These are phyloP conservation scores for Peziza echinospora DNA, from an alignment of 495 filamentous ascomycete species.

Conservation along the genomic window DNA sequence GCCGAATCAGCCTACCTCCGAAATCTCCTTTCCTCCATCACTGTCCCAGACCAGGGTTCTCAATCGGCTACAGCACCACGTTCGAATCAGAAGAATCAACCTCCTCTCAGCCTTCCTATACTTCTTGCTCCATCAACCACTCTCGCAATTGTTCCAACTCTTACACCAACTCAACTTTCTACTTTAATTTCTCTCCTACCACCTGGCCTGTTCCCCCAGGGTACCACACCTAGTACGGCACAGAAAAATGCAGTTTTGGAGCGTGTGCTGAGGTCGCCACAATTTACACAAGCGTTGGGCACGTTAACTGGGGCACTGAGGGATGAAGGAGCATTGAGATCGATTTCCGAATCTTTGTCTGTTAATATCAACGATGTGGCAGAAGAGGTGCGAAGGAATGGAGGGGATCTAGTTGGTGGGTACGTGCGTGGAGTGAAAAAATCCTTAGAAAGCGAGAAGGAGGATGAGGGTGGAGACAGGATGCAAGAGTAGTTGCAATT, in stretches of 20 bases:
- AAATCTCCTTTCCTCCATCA: constrained; percentile 2
- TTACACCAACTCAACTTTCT: constrained; percentile 50
- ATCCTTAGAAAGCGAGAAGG: constrained; percentile 40
- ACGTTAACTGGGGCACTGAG: constrained; percentile 70
- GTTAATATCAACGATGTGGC: constrained; percentile 49
- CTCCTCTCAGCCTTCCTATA: constrained; percentile 54
- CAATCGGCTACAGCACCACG: constrained; percentile 23
- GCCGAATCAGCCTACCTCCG: constrained; percentile 6
- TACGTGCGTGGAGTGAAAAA: constrained; percentile 75
- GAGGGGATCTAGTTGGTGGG: constrained; percentile 68
- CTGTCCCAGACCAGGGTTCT: constrained; percentile 5
- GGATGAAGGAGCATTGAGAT: constrained; percentile 69
- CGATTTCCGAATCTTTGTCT: constrained; percentile 63
- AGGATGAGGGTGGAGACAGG: constrained; percentile 10
- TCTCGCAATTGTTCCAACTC: constrained; percentile 36
- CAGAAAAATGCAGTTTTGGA: constrained; percentile 68
- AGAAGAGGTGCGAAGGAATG: constrained; percentile 57
- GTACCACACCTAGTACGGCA: constrained; percentile 30
- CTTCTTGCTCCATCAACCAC: constrained; percentile 50
- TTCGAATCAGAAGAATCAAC: no score
- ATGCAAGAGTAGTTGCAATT: background rate
- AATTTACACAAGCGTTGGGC: constrained; percentile 67
- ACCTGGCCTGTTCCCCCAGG: constrained; percentile 26
- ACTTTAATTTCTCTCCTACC: constrained; percentile 58
- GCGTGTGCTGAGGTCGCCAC: constrained; percentile 71